Conservation (phyloP, 1,284 basidiomycete species). For the Butyriboletus appendiculatus region DNA sequence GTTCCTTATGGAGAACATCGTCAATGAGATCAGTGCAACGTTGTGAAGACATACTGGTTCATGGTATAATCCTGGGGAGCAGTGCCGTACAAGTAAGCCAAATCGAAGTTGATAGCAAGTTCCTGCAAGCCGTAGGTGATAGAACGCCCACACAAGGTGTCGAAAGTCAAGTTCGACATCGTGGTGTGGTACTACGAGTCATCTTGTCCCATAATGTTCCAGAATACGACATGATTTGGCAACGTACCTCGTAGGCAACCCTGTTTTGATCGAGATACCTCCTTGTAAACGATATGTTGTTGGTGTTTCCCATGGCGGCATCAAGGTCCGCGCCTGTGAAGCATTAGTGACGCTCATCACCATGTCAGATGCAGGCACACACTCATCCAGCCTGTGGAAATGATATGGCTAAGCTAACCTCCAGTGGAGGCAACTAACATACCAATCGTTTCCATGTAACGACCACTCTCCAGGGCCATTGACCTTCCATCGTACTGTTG, state of each 20-base stretch:
- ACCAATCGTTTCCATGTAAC: slow-evolving; percentile 89
- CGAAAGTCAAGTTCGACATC: slow-evolving; percentile 48
- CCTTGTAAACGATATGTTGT: slow-evolving; percentile 61
- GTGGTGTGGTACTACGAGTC: slow-evolving; percentile 56
- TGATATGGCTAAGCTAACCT: background rate
- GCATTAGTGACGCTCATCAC: background rate
- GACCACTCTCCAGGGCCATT: slow-evolving; percentile 77
- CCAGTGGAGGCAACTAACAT: slow-evolving; percentile 16
- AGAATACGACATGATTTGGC: background rate
- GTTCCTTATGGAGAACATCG: slow-evolving; percentile 40
- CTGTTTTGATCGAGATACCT: slow-evolving; percentile 77
- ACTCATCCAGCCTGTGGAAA: slow-evolving; percentile 37
- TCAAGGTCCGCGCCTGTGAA: slow-evolving; percentile 53
- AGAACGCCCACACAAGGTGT: slow-evolving; percentile 50
- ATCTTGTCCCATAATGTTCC: background rate
- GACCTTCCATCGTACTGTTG: slow-evolving; percentile 59
- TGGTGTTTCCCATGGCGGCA: slow-evolving; percentile 36
- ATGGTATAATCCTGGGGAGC: slow-evolving; percentile 76
- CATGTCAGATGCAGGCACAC: background rate
- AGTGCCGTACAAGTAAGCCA: slow-evolving; percentile 60
- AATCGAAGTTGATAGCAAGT: slow-evolving; percentile 55
- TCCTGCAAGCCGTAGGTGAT: slow-evolving; percentile 58
- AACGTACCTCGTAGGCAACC: slow-evolving; percentile 64
- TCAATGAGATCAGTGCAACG: background rate
- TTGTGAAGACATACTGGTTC: slow-evolving; percentile 43